A percentile compares a stretch with the other conserved stretches of the same genome.
Conservation (phyloP, 2,329 filamentous ascomycete genomes). For the Trichoderma lentiforme region DNA sequence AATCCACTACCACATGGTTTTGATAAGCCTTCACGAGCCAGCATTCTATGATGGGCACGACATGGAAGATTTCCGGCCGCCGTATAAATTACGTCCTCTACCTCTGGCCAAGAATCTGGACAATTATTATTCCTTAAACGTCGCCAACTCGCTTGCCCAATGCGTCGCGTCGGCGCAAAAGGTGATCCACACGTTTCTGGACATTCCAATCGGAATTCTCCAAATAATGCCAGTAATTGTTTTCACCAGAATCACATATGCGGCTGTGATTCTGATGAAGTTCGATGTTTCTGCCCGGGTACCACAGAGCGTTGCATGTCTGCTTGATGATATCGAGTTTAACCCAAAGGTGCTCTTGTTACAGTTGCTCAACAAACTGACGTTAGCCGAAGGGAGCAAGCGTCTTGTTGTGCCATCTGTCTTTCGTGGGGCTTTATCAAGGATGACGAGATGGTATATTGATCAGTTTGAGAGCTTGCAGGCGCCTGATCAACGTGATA, state of each 20-base stretch:
- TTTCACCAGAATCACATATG: background rate
- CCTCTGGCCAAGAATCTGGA: background rate
- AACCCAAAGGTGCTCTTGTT: background rate
- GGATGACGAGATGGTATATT: background rate
- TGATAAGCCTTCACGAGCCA: background rate
- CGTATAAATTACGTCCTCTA: background rate
- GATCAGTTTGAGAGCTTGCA: background rate
- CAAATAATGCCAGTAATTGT: background rate
- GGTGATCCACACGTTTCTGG: background rate
- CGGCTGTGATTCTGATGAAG: background rate
- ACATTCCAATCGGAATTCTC: background rate
- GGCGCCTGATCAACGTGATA: background rate
- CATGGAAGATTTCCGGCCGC: background rate
- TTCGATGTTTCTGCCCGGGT: background rate
- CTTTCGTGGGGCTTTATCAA: background rate
- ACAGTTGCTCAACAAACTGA: background rate
- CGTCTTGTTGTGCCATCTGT: background rate
- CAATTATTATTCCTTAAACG: background rate
- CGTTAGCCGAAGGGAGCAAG: background rate
- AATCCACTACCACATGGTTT: background rate
- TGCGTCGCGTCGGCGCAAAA: background rate
- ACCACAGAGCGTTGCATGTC: background rate
- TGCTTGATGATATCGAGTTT: background rate
- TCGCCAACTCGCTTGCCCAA: background rate
- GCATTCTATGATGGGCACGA: background rate